These are phyloP conservation scores for Nephelium lappaceum DNA, from an alignment of 345 rosid species.

Conservation along the genomic window DNA sequence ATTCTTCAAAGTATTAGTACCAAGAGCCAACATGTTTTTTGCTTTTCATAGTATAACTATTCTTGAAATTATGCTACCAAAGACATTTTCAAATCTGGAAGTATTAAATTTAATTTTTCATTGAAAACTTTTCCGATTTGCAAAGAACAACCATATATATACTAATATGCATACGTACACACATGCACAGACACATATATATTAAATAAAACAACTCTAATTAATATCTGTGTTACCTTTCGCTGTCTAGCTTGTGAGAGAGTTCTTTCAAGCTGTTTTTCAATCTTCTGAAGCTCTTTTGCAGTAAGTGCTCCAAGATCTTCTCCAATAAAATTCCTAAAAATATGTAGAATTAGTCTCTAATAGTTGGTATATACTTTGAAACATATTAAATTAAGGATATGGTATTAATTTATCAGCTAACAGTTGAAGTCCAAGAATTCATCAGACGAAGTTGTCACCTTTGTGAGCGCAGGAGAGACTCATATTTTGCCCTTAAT, in stretches of 20 bases:
- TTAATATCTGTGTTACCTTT: slow-evolving; percentile 28
- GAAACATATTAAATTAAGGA: not conserved
- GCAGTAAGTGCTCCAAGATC: slow-evolving; percentile 35
- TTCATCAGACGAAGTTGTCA: slow-evolving; percentile 5
- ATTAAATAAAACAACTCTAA: not conserved
- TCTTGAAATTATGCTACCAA: too few relatives aligned
- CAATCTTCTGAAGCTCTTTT: slow-evolving; percentile 45
- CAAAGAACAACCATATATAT: too few relatives aligned
- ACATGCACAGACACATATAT: too few relatives aligned
- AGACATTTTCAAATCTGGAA: too few relatives aligned
- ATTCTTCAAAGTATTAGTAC: not conserved
- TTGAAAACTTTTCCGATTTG: too few relatives aligned
- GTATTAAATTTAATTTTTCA: too few relatives aligned
- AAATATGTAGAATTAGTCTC: not conserved
- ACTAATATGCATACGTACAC: too few relatives aligned
- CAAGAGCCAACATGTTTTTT: too few relatives aligned
- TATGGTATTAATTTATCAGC: too few relatives aligned
- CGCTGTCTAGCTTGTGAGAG: slow-evolving; percentile 38
- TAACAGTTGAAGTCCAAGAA: not conserved
- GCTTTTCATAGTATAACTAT: too few relatives aligned
- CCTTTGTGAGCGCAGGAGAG: slow-evolving; percentile 39
- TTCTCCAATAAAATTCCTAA: slow-evolving; percentile 45
- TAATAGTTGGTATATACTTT: not conserved
- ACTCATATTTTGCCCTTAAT: slow-evolving; percentile 41
- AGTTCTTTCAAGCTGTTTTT: slow-evolving; percentile 44